phyloP scores from a whole-genome alignment of 1,284 basidiomycete species.

The Ceratobasidium sp. region DNA sequence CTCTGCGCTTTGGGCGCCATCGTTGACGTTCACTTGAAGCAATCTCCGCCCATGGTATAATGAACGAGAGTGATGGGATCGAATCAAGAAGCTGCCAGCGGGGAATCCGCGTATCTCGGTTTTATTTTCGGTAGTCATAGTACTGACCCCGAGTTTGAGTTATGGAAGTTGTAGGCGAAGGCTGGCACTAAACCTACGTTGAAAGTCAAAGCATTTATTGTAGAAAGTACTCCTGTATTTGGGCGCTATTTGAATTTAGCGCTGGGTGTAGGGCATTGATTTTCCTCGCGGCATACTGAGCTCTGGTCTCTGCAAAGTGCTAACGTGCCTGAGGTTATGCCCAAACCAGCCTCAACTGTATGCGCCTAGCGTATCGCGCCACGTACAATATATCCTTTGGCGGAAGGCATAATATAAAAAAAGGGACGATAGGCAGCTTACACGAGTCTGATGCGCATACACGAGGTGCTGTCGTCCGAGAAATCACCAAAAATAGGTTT shows the following conservation, averaged over 20 bases:
- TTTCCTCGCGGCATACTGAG: neutral
- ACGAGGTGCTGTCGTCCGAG: neutral
- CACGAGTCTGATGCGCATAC: neutral
- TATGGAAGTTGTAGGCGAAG: neutral
- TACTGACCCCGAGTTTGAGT: neutral
- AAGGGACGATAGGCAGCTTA: neutral
- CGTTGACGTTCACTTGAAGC: neutral
- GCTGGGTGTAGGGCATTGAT: neutral
- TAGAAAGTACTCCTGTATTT: neutral
- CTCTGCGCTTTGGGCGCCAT: neutral
- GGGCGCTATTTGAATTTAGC: neutral
- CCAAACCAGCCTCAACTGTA: neutral
- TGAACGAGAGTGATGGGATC: conserved; percentile 4
- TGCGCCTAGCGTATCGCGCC: neutral
- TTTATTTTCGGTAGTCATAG: neutral
- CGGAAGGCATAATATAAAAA: neutral
- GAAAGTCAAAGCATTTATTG: neutral
- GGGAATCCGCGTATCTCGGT: conserved; percentile 20
- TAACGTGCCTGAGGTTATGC: neutral
- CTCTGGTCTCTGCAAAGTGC: neutral
- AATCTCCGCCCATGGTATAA: neutral
- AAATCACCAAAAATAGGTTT: neutral
- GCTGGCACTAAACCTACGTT: neutral
- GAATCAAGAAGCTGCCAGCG: conserved; percentile 25
- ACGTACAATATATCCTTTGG: neutral